These are phyloP conservation scores for Alnus rubra DNA, from an alignment of 306 rosid species.

Conservation along the genomic window DNA sequence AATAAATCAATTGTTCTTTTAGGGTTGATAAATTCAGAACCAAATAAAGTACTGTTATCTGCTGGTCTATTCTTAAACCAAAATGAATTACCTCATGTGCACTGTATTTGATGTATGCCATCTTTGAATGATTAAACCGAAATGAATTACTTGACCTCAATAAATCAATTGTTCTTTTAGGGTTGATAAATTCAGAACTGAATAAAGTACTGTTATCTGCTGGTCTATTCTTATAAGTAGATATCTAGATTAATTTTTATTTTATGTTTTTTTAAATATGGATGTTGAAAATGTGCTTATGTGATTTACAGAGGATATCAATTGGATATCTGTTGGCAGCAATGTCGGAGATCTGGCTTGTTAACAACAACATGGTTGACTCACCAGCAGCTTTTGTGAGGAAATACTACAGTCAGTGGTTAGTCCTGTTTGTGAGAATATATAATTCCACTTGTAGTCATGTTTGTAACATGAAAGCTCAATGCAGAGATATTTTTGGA, in stretches of 20 bases:
- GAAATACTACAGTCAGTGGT: conserved; percentile 82
- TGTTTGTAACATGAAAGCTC: background rate
- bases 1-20: background rate
- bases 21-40: background rate
- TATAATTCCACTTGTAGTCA: background rate
- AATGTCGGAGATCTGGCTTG: conserved; percentile 72
- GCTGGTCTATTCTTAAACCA: conserved; percentile 24
- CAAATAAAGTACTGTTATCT: background rate
- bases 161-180: background rate
- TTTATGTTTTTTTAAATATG: background rate
- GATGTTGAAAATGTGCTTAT: conserved; percentile 19
- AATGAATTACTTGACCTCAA: background rate
- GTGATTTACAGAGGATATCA: conserved; percentile 66
- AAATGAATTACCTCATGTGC: background rate
- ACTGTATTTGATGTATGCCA: background rate
- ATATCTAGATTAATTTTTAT: conserved; percentile 5
- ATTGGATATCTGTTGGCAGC: conserved; percentile 76
- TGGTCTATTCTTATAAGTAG: conserved; percentile 27
- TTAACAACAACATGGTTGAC: conserved; percentile 49
- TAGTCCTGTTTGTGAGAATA: conserved; percentile 37
- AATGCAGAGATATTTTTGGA: background rate
- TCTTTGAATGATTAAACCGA: background rate
- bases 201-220: background rate
- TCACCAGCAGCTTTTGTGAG: conserved; percentile 50
- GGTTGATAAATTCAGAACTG: background rate